phyloP scores from a whole-genome alignment of 164 flowering plant species.

The Nelumbo lutea region DNA sequence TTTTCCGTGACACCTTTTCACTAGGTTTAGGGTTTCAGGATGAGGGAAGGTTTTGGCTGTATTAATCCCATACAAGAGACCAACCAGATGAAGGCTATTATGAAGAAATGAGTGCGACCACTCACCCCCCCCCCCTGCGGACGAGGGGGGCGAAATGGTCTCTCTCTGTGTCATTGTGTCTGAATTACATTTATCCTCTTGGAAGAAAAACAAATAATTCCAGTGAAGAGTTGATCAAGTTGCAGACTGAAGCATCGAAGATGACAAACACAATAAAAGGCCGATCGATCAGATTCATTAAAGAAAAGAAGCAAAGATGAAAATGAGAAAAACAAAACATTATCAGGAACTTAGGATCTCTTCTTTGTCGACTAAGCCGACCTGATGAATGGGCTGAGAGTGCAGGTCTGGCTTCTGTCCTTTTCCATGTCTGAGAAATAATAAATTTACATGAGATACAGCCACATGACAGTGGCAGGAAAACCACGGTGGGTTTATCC shows the following conservation, averaged over 20 bases:
- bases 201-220: too few species aligned
- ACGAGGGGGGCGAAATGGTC: conserved; percentile 12
- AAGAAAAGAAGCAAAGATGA: background rate
- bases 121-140: conserved; percentile 24
- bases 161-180: too few species aligned
- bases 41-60: conserved; percentile 10
- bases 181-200: too few species aligned
- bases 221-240: background rate
- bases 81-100: conserved; percentile 9
- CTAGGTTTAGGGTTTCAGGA: conserved; percentile 9
- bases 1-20: background rate
- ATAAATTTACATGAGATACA: too few species aligned
- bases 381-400: conserved; percentile 16
- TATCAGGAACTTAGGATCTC: conserved; percentile 9
- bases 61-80: conserved; percentile 1
- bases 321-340: conserved; percentile 9
- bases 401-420: background rate
- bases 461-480: too few species aligned
- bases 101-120: conserved; percentile 22
- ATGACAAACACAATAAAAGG: conserved; percentile 11
- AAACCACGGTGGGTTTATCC: too few species aligned
- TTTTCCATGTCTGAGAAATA: background rate
- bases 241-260: background rate
- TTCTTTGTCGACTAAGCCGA: conserved; percentile 14
- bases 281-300: background rate